phyloP scores from a whole-genome alignment of 164 flowering plant genomes.

The Vitis rupestris region DNA sequence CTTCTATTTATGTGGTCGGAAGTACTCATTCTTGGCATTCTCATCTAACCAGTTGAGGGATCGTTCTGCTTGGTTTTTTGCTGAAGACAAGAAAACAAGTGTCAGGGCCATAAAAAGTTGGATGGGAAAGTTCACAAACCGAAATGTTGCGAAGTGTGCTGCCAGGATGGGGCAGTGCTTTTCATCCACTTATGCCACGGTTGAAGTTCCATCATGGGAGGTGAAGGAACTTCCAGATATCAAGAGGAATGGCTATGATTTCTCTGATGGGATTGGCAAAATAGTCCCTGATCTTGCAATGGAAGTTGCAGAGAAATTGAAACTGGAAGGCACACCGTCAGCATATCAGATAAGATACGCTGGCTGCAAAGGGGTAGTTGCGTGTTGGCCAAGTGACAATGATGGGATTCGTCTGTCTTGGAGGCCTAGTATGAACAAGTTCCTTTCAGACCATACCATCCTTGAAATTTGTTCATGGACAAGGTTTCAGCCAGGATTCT shows the following conservation, averaged over 20 bases:
- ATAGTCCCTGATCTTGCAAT: conserved; percentile 74
- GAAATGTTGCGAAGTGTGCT: conserved; percentile 81
- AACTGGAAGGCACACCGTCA: conserved; percentile 60
- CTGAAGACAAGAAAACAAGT: conserved; percentile 43
- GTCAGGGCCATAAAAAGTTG: conserved; percentile 45
- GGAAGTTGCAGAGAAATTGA: conserved; percentile 74
- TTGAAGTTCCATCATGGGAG: conserved; percentile 64
- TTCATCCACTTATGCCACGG: conserved; percentile 93
- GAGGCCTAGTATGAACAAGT: conserved; percentile 88
- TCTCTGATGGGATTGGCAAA: conserved; percentile 96
- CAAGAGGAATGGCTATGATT: conserved; percentile 58
- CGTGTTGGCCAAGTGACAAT: conserved; percentile 71
- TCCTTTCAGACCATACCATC: conserved; percentile 57
- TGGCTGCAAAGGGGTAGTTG: conserved; percentile 93
- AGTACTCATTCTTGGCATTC: conserved; percentile 82
- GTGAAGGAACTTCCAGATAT: conserved; percentile 64
- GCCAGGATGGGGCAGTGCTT: conserved; percentile 98
- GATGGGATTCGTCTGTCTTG: conserved; percentile 54
- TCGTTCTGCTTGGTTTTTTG: conserved; percentile 95
- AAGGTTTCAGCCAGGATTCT: conserved; percentile 88
- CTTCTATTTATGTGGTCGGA: conserved; percentile 74
- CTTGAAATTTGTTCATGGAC: conserved; percentile 93
- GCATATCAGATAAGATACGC: conserved; percentile 94
- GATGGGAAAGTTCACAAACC: conserved; percentile 82
- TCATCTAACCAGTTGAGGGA: conserved; percentile 90